Percentiles rank a stretch among this genome's conserved stretches.
These are phyloP conservation scores for Oenanthe javanica DNA, from an alignment of 140 eudicot species.

Conservation along the genomic window DNA sequence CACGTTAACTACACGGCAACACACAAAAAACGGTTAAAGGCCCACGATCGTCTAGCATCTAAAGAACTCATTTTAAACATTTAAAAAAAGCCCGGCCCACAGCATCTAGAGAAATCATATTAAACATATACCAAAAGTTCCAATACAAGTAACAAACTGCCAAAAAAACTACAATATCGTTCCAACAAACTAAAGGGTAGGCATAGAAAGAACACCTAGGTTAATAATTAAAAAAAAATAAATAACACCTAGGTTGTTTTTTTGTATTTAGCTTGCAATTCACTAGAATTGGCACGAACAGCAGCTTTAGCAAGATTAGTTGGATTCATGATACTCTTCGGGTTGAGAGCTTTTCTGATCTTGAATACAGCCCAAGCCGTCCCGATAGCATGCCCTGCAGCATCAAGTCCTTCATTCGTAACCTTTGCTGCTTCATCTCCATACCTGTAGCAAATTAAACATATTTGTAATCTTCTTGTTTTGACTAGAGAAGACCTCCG, in stretches of 20 bases:
- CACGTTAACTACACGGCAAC: background rate
- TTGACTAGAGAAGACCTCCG: background rate
- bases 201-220: background rate
- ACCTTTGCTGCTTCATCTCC: constrained; percentile 89
- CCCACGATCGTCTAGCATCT: too few species aligned
- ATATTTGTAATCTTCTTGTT: background rate
- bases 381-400: constrained; percentile 89
- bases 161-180: background rate
- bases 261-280: constrained; percentile 25
- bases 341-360: constrained; percentile 75
- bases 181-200: background rate
- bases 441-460: constrained; percentile 28
- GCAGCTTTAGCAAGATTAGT: constrained; percentile 55
- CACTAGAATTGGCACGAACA: constrained; percentile 35
- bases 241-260: background rate
- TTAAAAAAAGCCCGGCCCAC: background rate
- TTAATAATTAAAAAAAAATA: too few species aligned
- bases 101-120: background rate
- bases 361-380: constrained; percentile 93
- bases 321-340: constrained; percentile 65
- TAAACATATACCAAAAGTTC: background rate
- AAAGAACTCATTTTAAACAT: too few species aligned
- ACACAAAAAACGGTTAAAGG: too few species aligned
- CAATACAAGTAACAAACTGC: background rate
- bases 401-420: constrained; percentile 64